Conservation (phyloP, 2,329 filamentous ascomycete genomes). For the Teratosphaeria pseudoeucalypti region DNA sequence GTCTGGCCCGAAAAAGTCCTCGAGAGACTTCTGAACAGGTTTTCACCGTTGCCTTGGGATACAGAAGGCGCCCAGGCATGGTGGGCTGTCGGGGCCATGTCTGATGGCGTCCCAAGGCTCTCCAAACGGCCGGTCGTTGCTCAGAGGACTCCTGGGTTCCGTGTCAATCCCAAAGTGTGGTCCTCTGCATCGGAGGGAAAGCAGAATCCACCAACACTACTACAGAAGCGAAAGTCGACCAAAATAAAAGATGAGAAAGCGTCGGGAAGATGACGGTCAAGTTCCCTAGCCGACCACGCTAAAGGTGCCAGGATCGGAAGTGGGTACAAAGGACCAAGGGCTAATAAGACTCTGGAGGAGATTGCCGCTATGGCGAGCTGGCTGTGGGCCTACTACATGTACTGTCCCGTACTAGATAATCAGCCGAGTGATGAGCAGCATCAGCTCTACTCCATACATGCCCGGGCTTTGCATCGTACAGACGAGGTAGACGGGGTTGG, state of each 20-base stretch:
- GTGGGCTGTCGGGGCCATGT: slow-evolving; percentile 5
- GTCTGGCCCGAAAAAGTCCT: slow-evolving; percentile 1
- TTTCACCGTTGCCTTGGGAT: slow-evolving; percentile 4
- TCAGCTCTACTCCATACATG: not conserved
- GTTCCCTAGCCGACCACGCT: not conserved
- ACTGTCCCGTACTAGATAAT: too few species aligned
- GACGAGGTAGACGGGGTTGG: too few species aligned
- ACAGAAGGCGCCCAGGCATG: slow-evolving; percentile 4
- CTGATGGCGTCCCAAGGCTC: not conserved
- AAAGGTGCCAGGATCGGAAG: not conserved
- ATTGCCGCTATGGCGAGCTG: not conserved
- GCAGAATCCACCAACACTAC: not conserved
- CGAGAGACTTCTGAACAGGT: slow-evolving; percentile 3
- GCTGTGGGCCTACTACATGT: not conserved
- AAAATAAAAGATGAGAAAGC: not conserved
- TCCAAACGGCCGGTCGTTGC: not conserved
- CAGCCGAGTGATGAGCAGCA: not conserved
- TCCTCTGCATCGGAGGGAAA: not conserved
- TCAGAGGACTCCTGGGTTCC: not conserved
- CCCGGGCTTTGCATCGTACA: too few species aligned
- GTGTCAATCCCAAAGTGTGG: not conserved
- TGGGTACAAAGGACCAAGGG: not conserved
- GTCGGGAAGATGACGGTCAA: not conserved
- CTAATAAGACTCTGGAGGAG: not conserved
- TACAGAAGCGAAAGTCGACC: not conserved